Evolutionary conservation across 371 early-diverging fungal genomes (phyloP).

Genomic region (Globomyces sp.): DNA sequence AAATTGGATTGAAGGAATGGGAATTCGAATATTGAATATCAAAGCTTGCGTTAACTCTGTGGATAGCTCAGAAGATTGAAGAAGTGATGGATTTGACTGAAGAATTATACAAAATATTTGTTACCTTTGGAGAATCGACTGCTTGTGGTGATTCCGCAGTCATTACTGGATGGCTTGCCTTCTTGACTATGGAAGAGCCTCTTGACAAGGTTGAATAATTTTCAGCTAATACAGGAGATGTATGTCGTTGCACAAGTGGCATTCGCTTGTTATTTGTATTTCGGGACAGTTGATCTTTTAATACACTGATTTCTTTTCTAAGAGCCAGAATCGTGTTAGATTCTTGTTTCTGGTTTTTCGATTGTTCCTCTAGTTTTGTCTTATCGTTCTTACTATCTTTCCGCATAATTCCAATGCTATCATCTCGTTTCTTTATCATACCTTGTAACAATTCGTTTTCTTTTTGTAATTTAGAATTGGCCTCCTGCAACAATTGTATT

Average conservation of each 20-base stretch:
- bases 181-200: no score
- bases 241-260: slow-evolving; percentile 51
- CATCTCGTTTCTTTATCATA: slow-evolving; percentile 64
- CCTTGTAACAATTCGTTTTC: slow-evolving; percentile 50
- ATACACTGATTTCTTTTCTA: no score
- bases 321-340: no score
- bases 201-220: slow-evolving; percentile 21
- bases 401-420: slow-evolving; percentile 46
- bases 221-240: slow-evolving; percentile 70
- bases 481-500: slow-evolving; percentile 51
- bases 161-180: no score
- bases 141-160: no score
- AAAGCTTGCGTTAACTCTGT: slow-evolving; percentile 83
- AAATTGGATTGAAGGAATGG: slow-evolving; percentile 84
- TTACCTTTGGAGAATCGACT: no score
- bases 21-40: slow-evolving; percentile 84
- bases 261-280: slow-evolving; percentile 73
- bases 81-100: no score
- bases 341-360: no score
- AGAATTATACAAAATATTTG: no score
- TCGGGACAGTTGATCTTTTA: slow-evolving; percentile 39
- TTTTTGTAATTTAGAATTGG: slow-evolving; percentile 45
- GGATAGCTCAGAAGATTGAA: slow-evolving; percentile 30
- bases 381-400: no score
- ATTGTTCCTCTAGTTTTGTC: no score